A percentile compares a stretch with the other conserved stretches of the same genome.
Evolutionary conservation across 306 rosid genomes (phyloP).

Genomic region (Quercus variabilis): DNA sequence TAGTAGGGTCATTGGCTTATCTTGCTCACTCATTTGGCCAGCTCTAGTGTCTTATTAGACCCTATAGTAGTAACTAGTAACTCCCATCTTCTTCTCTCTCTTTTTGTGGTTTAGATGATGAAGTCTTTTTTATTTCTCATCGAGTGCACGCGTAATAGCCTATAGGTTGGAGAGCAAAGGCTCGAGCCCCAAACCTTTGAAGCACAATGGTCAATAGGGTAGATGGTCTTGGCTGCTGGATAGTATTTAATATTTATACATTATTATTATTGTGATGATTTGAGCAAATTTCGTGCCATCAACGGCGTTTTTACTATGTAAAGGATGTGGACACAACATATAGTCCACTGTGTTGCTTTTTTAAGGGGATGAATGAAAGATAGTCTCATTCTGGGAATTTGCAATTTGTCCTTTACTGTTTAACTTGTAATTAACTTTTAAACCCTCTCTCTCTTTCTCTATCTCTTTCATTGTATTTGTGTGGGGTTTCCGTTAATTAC

Average conservation of each 20-base stretch:
- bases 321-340: background rate
- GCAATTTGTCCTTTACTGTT: background rate
- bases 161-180: background rate
- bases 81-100: too few species aligned
- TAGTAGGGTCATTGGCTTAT: conserved; percentile 68
- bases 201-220: conserved; percentile 32
- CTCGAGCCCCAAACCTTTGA: conserved; percentile 27
- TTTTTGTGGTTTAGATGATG: too few species aligned
- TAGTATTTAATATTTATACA: background rate
- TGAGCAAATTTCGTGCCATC: conserved; percentile 6
- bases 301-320: background rate
- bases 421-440: background rate
- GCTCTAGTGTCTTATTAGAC: conserved; percentile 19
- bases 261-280: background rate
- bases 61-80: too few species aligned
- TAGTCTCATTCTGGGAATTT: background rate
- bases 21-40: conserved; percentile 70
- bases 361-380: too few species aligned
- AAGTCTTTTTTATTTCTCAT: conserved; percentile 6
- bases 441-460: background rate
- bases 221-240: background rate
- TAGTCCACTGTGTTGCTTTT: background rate
- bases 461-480: background rate
- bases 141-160: conserved; percentile 42
- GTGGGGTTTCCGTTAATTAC: background rate